Evolutionary conservation across 1,139 yeast genomes (phyloP), one percentile per base, ranked within the genome.

Genomic region (Sugiyamaella pinicola): DNA sequence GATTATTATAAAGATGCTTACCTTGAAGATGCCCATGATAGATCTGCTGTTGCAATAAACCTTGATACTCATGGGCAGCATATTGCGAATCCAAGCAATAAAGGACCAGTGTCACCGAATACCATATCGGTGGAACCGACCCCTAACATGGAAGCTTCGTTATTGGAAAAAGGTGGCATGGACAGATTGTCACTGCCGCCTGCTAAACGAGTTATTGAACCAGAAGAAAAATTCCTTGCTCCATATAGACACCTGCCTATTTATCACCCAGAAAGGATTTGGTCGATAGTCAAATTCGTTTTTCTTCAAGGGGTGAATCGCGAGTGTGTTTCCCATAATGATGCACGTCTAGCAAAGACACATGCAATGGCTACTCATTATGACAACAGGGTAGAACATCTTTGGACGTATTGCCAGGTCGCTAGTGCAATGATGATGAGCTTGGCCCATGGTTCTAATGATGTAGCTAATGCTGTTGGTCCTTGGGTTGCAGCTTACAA

Each of bases 401-500:
- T 85, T 62, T 85, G 81, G 70, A 82, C 93, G 3, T 74, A 85
- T 61, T 74, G 84, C 55, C 95, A 85, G 71, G 85, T 82, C 49
- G 72, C 85, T 57, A 85, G 91, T 51, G 91, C 95, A 19, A 79
- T 84, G 64, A 85, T 90, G 57, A 85, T 85, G 84, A 84, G 91
- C 3, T 84, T 85, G 69, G 88, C 91, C 15, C 95, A 85, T 65
- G 64, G 95, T 58, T 84, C 93, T 42, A 86, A 85, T 66, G 95
- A 85, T 71, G 84, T 86, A 60, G 79, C 91, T 49, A 85, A 85
- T 64, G 91, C 93, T 39, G 81, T 87, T 34, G 93, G 89, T 61
- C 93, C 93, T 31, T 75, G 84, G 63, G 73, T 90, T 35, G 78
- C 90, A 22, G 79, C 85, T 31, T 85, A 83, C 67, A 69, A 77